These are phyloP conservation scores for Lactifluus piperatus DNA, from an alignment of 768 basidiomycete genomes.

Conservation along the genomic window DNA sequence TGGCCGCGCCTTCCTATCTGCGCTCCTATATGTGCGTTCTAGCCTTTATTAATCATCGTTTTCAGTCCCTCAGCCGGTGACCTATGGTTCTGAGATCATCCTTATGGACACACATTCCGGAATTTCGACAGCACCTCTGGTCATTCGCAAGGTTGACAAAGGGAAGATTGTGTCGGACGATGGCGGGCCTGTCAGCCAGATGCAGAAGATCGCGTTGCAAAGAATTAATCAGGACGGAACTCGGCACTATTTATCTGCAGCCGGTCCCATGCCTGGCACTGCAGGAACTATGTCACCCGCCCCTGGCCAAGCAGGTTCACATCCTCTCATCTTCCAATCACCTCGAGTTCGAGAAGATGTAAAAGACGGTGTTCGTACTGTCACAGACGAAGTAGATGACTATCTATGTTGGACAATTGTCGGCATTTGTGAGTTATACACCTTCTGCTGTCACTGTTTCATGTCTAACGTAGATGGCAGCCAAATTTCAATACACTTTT, in stretches of 20 bases:
- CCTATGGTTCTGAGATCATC: conserved; percentile 84
- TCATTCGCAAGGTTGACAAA: conserved; percentile 91
- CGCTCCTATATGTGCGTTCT: conserved; percentile 2
- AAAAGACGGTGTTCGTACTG: conserved; percentile 63
- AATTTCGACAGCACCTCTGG: conserved; percentile 74
- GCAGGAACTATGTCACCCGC: conserved; percentile 59
- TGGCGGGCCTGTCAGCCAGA: conserved; percentile 88
- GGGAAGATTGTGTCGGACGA: conserved; percentile 80
- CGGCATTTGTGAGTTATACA: conserved; percentile 67
- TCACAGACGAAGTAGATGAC: conserved; percentile 88
- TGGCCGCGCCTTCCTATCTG: conserved; percentile 11
- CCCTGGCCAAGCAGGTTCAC: conserved; percentile 75
- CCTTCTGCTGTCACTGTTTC: conserved; percentile 3
- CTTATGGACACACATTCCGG: conserved; percentile 81
- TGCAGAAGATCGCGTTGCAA: conserved; percentile 93
- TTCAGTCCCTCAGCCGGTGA: conserved; percentile 69
- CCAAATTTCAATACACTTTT: conserved; percentile 92
- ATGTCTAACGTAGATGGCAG: conserved; percentile 31
- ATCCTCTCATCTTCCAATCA: conserved; percentile 69
- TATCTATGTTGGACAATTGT: conserved; percentile 95
- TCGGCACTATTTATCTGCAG: conserved; percentile 82
- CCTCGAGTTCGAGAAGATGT: conserved; percentile 77
- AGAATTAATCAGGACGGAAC: conserved; percentile 75
- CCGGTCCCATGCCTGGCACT: conserved; percentile 75
- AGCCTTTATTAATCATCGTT: neutral